Evolutionary conservation across 2,329 filamentous ascomycete species (phyloP).

Genomic region (Trichophyton schoenleinii): DNA sequence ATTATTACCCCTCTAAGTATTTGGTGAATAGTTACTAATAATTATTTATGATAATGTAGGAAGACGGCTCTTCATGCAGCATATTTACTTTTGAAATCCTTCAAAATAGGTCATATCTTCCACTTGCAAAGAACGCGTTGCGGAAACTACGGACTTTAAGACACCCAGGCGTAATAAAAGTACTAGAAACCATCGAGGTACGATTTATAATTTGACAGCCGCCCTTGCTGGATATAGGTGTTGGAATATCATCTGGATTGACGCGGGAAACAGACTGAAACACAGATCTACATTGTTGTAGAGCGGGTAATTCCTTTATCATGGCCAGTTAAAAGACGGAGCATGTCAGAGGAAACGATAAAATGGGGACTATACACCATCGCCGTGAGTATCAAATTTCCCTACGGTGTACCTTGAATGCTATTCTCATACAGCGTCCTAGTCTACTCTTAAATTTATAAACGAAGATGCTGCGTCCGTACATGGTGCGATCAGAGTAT

Average conservation of each 20-base stretch:
- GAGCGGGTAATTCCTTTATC: constrained; percentile 75
- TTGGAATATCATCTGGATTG: background rate
- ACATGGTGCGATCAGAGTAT: constrained; percentile 72
- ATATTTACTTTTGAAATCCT: constrained; percentile 91
- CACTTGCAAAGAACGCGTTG: constrained; percentile 83
- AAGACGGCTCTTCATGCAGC: constrained; percentile 87
- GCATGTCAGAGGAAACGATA: constrained; percentile 75
- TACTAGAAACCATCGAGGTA: constrained; percentile 89
- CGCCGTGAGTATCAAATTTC: constrained; percentile 44
- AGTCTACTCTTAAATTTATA: constrained; percentile 90
- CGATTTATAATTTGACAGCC: constrained; percentile 10
- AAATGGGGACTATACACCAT: constrained; percentile 92
- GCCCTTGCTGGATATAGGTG: constrained; percentile 8
- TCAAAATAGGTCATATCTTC: constrained; percentile 65
- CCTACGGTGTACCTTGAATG: background rate
- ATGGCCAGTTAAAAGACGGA: constrained; percentile 84
- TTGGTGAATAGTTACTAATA: constrained; percentile 9
- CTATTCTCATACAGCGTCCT: constrained; percentile 1
- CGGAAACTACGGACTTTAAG: constrained; percentile 86
- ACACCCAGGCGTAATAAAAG: constrained; percentile 88
- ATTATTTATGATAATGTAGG: constrained; percentile 39
- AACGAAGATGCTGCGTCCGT: constrained; percentile 87
- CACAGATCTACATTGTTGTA: constrained; percentile 91
- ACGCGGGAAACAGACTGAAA: constrained; percentile 55
- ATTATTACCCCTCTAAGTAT: background rate